Base-by-base conservation (phyloP, 495 filamentous ascomycete genomes). In the Neurospora sp. region DNA sequence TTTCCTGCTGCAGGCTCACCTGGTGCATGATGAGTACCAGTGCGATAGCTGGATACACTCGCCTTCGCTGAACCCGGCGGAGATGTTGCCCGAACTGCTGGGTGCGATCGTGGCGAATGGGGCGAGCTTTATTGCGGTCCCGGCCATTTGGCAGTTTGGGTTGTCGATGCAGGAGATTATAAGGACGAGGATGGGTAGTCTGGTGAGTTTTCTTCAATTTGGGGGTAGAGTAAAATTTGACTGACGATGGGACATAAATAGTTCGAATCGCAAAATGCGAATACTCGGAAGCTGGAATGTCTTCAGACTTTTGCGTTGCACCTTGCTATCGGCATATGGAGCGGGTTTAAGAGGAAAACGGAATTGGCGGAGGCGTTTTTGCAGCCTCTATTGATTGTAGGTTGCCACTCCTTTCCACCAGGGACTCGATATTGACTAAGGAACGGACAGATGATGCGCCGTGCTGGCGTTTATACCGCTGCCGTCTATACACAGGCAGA, bases 321-420 rank as follows among this genome's bases (percentile, higher is more conserved):
- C 20, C 77, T 89, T 2, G 84, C 87, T 69, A 82, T 88, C 40
- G 87, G 86, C 2, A 77, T 91, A 5, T 91, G 89, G 89, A 89
- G 87, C 72, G 89, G 88, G 4, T 86, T 87, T 73, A 86, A 86
- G 71, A 81, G 89, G 18, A 86, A 86, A 74, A 89, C 88, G 37
- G 89, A 91, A 74, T 85, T 91, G 37, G 85, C 88, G 0, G 88
- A 90, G 75, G 87, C 86, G 72, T 86, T 88, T 74, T 78, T 83
- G 37, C 83, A 87, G 69, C 82, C 85, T 0, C 46, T 89, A 7
- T 73, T 87, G 3, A 89, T 87, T 31, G 72, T 76, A 72, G 10
- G 71, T 11, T 7, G 4, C 11, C 46, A 8, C 3, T 27, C 3
- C 59, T 27, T 68, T 69, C 40, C 5, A 14, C 11, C 22, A 31